A percentile compares a stretch with the other conserved stretches of the same genome.
Evolutionary conservation across 2,329 filamentous ascomycete genomes (phyloP).

Genomic region (Fusarium tanahbumbuense): DNA sequence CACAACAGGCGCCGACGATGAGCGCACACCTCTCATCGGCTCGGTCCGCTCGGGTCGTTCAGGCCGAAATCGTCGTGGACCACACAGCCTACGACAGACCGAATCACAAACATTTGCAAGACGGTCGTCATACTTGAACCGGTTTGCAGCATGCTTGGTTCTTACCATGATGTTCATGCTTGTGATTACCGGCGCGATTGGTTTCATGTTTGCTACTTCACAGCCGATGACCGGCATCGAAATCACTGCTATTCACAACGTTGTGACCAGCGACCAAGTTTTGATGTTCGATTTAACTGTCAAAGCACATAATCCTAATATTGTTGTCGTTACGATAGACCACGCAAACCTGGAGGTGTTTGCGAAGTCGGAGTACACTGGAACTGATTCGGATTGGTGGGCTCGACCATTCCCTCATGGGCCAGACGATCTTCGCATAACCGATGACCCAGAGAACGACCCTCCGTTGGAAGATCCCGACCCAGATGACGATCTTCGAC

Average conservation of each 20-base stretch:
- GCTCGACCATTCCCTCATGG: conserved; percentile 50
- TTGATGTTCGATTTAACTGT: conserved; percentile 94
- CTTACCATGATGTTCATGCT: conserved; percentile 84
- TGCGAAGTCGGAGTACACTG: conserved; percentile 90
- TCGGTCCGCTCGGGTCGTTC: conserved; percentile 68
- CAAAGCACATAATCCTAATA: conserved; percentile 89
- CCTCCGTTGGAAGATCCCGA: conserved; percentile 67
- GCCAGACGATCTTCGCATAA: conserved; percentile 43
- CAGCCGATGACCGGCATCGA: conserved; percentile 85
- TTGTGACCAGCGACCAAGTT: conserved; percentile 93
- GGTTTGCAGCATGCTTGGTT: conserved; percentile 87
- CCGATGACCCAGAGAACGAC: conserved; percentile 53
- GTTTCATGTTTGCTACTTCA: conserved; percentile 91
- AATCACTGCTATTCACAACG: conserved; percentile 84
- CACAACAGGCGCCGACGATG: conserved; percentile 81
- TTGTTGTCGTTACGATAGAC: conserved; percentile 86
- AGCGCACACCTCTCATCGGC: conserved; percentile 82
- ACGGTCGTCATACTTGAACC: conserved; percentile 72
- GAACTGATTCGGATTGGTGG: conserved; percentile 73
- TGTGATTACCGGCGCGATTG: conserved; percentile 85
- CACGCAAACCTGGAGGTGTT: conserved; percentile 93
- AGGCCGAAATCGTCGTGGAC: conserved; percentile 67
- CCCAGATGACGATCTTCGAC: conserved; percentile 69
- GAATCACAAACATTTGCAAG: conserved; percentile 78
- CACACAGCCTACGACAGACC: conserved; percentile 72